Conservation (phyloP, 2,329 filamentous ascomycete species). For the Annulohypoxylon truncatum region DNA sequence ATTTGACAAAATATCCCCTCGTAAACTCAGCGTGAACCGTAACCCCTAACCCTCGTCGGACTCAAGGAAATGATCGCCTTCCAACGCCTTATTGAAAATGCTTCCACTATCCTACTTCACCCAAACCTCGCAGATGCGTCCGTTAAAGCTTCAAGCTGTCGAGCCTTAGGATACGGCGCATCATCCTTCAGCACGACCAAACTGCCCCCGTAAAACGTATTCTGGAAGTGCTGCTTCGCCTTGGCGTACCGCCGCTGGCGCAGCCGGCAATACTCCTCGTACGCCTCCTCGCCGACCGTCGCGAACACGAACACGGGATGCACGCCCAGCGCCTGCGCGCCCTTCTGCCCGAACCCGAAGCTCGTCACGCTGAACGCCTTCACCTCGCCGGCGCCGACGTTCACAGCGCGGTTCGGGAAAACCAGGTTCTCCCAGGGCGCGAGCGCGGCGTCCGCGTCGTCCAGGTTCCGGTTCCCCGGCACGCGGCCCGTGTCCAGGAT, state of each 20-base stretch:
- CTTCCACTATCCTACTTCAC: not conserved
- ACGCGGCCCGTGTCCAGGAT: constrained; percentile 49
- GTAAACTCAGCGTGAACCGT: no score
- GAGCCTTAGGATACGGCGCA: constrained; percentile 30
- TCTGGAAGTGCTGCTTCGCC: constrained; percentile 39
- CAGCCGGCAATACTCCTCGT: constrained; percentile 29
- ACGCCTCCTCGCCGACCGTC: constrained; percentile 38
- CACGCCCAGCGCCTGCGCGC: constrained; percentile 53
- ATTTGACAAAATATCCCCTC: no score
- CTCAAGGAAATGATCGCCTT: not conserved
- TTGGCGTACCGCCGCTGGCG: constrained; percentile 28
- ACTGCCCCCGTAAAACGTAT: constrained; percentile 33
- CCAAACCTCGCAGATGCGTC: constrained; percentile 33
- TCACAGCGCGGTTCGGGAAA: constrained; percentile 46
- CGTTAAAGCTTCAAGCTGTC: constrained; percentile 25
- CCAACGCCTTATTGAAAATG: constrained; percentile 12
- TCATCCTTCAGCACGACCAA: constrained; percentile 38
- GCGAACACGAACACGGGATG: constrained; percentile 53
- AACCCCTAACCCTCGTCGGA: not conserved
- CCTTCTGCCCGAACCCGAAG: constrained; percentile 60
- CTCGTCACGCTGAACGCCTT: constrained; percentile 55
- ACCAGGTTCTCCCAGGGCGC: constrained; percentile 49
- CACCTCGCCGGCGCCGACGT: constrained; percentile 18
- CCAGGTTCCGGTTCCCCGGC: constrained; percentile 53
- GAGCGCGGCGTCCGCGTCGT: constrained; percentile 51